Percentiles rank a stretch among this genome's conserved stretches.
These are phyloP conservation scores for Orobanche coerulescens DNA, from an alignment of 257 asterid species.

Conservation along the genomic window DNA sequence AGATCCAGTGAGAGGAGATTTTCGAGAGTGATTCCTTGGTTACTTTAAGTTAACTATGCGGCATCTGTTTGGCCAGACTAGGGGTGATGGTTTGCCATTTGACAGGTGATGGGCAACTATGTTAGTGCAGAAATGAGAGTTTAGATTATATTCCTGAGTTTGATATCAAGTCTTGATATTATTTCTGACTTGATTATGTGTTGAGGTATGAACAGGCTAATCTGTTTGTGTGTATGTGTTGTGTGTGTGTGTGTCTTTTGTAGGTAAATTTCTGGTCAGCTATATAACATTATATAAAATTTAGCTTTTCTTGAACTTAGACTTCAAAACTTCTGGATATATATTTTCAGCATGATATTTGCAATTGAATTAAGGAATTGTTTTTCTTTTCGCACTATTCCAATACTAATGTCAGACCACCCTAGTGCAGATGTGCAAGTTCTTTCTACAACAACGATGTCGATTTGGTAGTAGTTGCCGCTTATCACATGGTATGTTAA, in stretches of 20 bases:
- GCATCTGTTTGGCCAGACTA: background rate
- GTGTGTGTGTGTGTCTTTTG: background rate
- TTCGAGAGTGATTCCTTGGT: constrained; percentile 4
- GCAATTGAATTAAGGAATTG: background rate
- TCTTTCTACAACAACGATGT: constrained; percentile 97
- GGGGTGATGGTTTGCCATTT: background rate
- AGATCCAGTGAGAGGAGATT: background rate
- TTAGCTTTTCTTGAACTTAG: constrained; percentile 14
- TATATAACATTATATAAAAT: background rate
- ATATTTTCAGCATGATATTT: constrained; percentile 5
- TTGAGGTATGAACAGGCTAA: background rate
- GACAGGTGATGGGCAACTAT: background rate
- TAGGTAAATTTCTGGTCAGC: constrained; percentile 8
- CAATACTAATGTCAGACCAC: constrained; percentile 67
- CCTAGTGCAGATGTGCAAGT: constrained; percentile 99
- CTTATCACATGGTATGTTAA: constrained; percentile 96
- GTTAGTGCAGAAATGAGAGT: background rate
- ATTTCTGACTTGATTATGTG: constrained; percentile 3
- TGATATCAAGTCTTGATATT: background rate
- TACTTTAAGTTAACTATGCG: constrained; percentile 5
- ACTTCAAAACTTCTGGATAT: background rate
- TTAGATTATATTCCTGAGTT: constrained; percentile 4
- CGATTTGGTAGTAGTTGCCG: constrained; percentile 99
- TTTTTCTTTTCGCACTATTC: background rate
- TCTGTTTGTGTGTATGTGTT: too few relatives aligned